Evolutionary conservation across 2,329 filamentous ascomycete genomes (phyloP).

Genomic region (Cladosporium austrohemisphaericum): DNA sequence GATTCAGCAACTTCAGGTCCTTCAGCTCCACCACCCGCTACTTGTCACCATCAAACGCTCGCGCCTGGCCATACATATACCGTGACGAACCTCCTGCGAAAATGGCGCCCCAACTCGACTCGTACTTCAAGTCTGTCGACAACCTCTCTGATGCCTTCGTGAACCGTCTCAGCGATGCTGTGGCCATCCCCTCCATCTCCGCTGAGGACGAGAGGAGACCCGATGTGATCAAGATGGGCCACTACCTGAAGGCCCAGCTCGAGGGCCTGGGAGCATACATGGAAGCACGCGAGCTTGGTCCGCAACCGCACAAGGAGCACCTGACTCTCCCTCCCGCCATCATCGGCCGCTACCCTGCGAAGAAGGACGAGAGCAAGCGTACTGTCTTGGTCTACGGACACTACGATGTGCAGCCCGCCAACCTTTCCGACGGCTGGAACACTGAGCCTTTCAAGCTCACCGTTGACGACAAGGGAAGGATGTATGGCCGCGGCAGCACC

Average conservation of each 20-base stretch:
- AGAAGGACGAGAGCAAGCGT: conserved; percentile 84
- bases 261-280: conserved; percentile 79
- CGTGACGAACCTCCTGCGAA: conserved; percentile 34
- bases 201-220: conserved; percentile 82
- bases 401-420: conserved; percentile 96
- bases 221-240: conserved; percentile 94
- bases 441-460: conserved; percentile 89
- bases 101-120: conserved; percentile 87
- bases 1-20: background rate
- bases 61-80: conserved; percentile 47
- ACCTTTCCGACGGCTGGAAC: conserved; percentile 90
- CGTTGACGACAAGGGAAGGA: conserved; percentile 84
- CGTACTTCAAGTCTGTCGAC: conserved; percentile 92
- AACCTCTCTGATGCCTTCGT: conserved; percentile 75
- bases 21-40: background rate
- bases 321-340: conserved; percentile 91
- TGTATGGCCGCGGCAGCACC: conserved; percentile 93
- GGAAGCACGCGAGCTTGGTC: conserved; percentile 80
- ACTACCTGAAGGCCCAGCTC: conserved; percentile 82
- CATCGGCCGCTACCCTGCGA: conserved; percentile 72
- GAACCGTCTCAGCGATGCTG: conserved; percentile 82
- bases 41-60: conserved; percentile 7
- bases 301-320: conserved; percentile 85
- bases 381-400: conserved; percentile 97
- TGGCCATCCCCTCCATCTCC: conserved; percentile 94